Evolutionary conservation across 768 basidiomycete species (phyloP), one percentile per base, ranked within the genome.

Genomic region (Pleurotus pulmonarius): DNA sequence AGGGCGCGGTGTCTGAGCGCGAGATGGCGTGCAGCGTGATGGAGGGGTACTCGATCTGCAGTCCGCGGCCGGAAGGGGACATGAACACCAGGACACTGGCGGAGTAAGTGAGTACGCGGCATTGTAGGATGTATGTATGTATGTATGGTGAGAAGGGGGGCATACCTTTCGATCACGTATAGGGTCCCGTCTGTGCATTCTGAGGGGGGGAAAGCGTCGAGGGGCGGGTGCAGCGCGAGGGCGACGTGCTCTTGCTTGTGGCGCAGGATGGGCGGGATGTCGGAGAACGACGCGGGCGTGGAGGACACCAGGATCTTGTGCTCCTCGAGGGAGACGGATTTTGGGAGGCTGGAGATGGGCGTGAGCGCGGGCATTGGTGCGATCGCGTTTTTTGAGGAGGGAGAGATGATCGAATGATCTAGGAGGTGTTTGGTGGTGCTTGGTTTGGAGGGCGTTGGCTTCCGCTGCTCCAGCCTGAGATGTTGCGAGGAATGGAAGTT

Each of bases 21-120:
- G 94, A 92, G 54, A 95, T 81, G 22, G 97, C 97, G 64, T 99
- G 97, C 2, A 99, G 81, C 1, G 93, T 96, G 65, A 99, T 90
- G 4, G 87, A 77, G 8, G 92, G 93, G 69, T 96, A 98, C 56
- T 86, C 78, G 65, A 98, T 82, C 61, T 90, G 85, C 70, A 98
- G 88, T 13, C 92, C 94, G 44, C 76, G 74, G 13, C 85, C 85
- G 1, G 83, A 75, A 9, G 81, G 64, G 2, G 89, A 85, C 71
- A 90, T 81, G 79, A 91, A 96, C 2, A 83, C 83, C 39, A 97
- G 80, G 13, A 81, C 85, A 60, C 94, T 93, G 63, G 29, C n/a
- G n/a, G 39, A n/a, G n/a, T n/a, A n/a, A n/a, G 39, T 40, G n/a
- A 4, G 24, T 44, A 22, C 29, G 9, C 4, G 11, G 26, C 2